phyloP scores from a whole-genome alignment of 345 rosid genomes.

The Gossypium ekmanianum region DNA sequence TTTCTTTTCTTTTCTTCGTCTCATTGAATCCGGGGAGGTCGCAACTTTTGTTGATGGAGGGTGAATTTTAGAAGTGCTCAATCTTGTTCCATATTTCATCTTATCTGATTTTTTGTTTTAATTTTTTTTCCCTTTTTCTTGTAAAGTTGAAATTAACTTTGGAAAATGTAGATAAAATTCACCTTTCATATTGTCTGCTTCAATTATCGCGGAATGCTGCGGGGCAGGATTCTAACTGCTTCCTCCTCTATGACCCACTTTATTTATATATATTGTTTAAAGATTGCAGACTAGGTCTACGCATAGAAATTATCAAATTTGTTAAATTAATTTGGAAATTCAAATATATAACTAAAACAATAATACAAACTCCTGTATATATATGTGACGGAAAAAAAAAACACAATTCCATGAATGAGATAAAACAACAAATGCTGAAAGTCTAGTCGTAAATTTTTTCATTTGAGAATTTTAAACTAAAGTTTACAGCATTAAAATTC shows the following conservation, averaged over 20 bases:
- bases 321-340: too few species aligned
- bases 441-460: too few species aligned
- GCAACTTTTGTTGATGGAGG: background rate
- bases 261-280: background rate
- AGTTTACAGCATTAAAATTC: too few species aligned
- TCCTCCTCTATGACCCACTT: background rate
- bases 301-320: too few species aligned
- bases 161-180: background rate
- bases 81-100: background rate
- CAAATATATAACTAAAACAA: too few species aligned
- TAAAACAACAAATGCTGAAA: background rate
- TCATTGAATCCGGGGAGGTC: too few species aligned
- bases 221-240: background rate
- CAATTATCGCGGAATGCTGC: constrained; percentile 13
- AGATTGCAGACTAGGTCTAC: background rate
- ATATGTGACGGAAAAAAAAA: too few species aligned
- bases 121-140: background rate
- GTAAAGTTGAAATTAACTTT: constrained; percentile 10
- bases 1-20: background rate
- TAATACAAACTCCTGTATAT: too few species aligned
- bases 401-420: background rate
- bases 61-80: background rate
- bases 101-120: background rate
- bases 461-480: too few species aligned
- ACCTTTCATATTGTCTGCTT: background rate